Evolutionary conservation across 2,329 filamentous ascomycete genomes (phyloP).

Genomic region (Aspergillus sp.): DNA sequence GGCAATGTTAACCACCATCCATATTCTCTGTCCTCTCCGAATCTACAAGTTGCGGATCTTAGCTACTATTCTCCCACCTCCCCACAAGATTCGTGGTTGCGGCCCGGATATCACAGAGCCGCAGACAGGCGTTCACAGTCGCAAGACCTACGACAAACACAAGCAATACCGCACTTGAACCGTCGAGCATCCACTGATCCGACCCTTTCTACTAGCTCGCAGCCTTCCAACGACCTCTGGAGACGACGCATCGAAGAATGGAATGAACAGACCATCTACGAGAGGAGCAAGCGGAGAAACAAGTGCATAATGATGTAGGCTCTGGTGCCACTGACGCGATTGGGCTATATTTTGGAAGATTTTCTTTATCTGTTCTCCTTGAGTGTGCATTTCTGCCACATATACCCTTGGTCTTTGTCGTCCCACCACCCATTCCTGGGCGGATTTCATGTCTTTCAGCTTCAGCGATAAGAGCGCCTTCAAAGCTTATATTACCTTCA

Average conservation of each 20-base stretch:
- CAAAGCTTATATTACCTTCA: too few species aligned
- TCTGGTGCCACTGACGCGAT: neutral
- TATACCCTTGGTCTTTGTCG: slow-evolving; percentile 5
- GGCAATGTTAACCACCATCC: slow-evolving; percentile 22
- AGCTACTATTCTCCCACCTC: slow-evolving; percentile 19
- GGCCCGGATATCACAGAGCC: slow-evolving; percentile 10
- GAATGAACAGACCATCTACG: slow-evolving; percentile 37
- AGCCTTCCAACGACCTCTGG: slow-evolving; percentile 34
- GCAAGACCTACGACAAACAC: slow-evolving; percentile 14
- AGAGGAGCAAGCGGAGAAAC: slow-evolving; percentile 31
- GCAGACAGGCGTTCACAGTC: slow-evolving; percentile 17
- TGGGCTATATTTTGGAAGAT: neutral
- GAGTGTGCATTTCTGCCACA: slow-evolving; percentile 6
- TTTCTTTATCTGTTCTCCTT: neutral
- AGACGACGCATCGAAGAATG: slow-evolving; percentile 38
- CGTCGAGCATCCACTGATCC: slow-evolving; percentile 34
- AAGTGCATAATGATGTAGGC: slow-evolving; percentile 40
- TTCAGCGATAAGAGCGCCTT: too few species aligned
- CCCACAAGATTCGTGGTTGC: slow-evolving; percentile 16
- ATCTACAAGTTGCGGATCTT: slow-evolving; percentile 25
- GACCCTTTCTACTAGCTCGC: slow-evolving; percentile 22
- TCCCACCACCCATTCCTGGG: too few species aligned
- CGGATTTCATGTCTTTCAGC: too few species aligned
- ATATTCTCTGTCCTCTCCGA: slow-evolving; percentile 33
- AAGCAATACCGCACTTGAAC: slow-evolving; percentile 13